Evolutionary conservation across 2,329 filamentous ascomycete genomes (phyloP), one percentile per base, ranked within the genome.

Genomic region (Zymoseptoria brevis): DNA sequence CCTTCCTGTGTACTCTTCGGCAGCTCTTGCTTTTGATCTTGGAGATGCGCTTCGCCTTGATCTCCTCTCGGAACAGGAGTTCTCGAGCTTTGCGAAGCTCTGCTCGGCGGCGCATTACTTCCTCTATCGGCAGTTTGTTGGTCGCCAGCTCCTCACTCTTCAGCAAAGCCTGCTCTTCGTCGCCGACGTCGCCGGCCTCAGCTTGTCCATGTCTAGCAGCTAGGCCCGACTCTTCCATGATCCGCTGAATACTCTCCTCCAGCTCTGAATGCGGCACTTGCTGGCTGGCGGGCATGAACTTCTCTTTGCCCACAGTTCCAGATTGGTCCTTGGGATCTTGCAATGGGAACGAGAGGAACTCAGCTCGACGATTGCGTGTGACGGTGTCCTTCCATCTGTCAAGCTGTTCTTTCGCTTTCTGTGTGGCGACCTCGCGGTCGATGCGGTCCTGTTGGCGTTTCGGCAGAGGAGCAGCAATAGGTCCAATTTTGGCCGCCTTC

Each of bases 11-110:
- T 13, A 97, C 87, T 51, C 92, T 87, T 57, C 93, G 89, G 72
- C 96, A 99, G 0, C 91, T 84, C 74, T 96, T 99, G 72, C 89
- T 95, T 81, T 99, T 99, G 77, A 99, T 99, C 79, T 97, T 97
- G 78, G 96, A 96, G 76, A 99, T 90, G 22, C 94, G 87, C 76
- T 92, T 95, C 7, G 91, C 84, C 58, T 91, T 87, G 50, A 91
- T 87, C 69, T 95, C 88, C 75, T 97, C 93, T 9, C 92, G 83
- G 68, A 95, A 96, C 64, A 93, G 82, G 7, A 96, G 77, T 68
- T 97, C 93, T 66, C 94, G 83, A 63, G 89, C 86, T 72, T 86
- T 86, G 11, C 94, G 86, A 58, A 93, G 82, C 69, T 92, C 85
- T 53, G 87, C 85, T 58, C 87, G 81, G 22, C 89, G 81, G 53